phyloP scores from a whole-genome alignment of 257 asterid genomes.

The Thymus mandschuricus region DNA sequence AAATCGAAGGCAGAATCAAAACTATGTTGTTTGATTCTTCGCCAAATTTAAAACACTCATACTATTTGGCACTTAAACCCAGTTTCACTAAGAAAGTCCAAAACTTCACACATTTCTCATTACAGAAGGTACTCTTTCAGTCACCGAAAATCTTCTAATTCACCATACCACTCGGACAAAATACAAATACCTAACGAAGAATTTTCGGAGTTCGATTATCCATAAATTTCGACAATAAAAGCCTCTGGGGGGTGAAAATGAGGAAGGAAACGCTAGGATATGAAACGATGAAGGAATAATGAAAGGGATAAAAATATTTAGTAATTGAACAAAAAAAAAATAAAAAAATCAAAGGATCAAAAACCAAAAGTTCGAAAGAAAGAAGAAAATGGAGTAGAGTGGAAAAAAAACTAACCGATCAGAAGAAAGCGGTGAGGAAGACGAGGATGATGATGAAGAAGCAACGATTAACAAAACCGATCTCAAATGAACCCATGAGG shows the following conservation, averaged over 20 bases:
- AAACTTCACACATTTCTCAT: slow-evolving; percentile 3
- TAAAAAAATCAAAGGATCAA: slow-evolving; percentile 18
- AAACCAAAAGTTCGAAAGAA: slow-evolving; percentile 24
- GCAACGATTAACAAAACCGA: slow-evolving; percentile 75
- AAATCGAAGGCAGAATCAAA: slow-evolving; percentile 6
- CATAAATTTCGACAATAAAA: slow-evolving; percentile 11
- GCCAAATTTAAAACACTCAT: slow-evolving; percentile 5
- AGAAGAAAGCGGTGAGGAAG: slow-evolving; percentile 62
- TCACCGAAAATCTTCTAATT: slow-evolving; percentile 24
- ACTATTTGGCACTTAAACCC: slow-evolving; percentile 8
- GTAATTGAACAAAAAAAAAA: slow-evolving; percentile 3
- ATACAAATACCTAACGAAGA: not conserved
- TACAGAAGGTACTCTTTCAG: slow-evolving; percentile 6
- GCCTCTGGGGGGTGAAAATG: slow-evolving; percentile 22
- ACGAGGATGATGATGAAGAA: slow-evolving; percentile 57
- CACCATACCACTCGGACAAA: slow-evolving; percentile 5
- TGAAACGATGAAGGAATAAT: not conserved
- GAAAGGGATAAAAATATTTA: slow-evolving; percentile 3
- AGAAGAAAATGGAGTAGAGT: slow-evolving; percentile 10
- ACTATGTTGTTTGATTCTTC: not conserved
- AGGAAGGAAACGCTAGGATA: slow-evolving; percentile 16
- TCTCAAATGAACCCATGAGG: slow-evolving; percentile 75
- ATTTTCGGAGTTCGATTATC: slow-evolving; percentile 11
- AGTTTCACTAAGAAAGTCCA: slow-evolving; percentile 19
- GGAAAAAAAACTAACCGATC: slow-evolving; percentile 59